Evolutionary conservation across 768 basidiomycete species (phyloP), one percentile per base, ranked within the genome.

Genomic region (Phanerochaete carnosa): DNA sequence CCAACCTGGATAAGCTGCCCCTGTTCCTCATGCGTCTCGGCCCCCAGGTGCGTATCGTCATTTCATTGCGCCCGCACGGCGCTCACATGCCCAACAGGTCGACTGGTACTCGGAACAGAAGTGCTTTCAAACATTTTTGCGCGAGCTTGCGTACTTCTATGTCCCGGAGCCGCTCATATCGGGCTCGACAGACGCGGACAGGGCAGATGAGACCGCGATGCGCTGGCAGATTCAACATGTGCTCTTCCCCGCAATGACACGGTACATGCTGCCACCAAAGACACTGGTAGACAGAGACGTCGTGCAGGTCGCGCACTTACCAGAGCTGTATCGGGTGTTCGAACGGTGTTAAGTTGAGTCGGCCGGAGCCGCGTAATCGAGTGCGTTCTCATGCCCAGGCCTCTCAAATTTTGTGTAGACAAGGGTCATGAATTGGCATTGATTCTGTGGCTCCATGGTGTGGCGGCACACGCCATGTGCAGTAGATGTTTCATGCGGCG

Each of bases 261-360:
- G 85, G 56, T 90, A 96, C 72, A 75, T 96, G 13, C 72, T 76
- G 5, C 84, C 86, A 47, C 94, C 80, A 7, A 88, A 82, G 70
- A 82, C 81, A 2, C 76, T 89, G 60, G 78, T 89, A 53, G 90
- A 88, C 64, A 70, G 71, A 28, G 91, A 93, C 67, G 86, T 98
- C 4, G 85, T 93, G 1, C 92, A 95, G 73, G 84, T 96, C 22
- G 95, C 97, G 11, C 90, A 85, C 72, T 74, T 98, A 45, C 94
- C 94, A 1, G 94, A 95, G 64, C 76, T 99, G 56, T 99, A 97
- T 73, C 88, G 90, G 63, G 91, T 98, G 0, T 99, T 98, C 68
- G 95, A 98, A 75, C 76, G 95, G 64, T 98, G 95, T 70, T 98
- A 30, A n/a, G n/a, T n/a, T 43, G 39, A 43, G 39, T 43, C 39